Base-by-base conservation (phyloP, 805 yeast species). In the Candida krabiensis region DNA sequence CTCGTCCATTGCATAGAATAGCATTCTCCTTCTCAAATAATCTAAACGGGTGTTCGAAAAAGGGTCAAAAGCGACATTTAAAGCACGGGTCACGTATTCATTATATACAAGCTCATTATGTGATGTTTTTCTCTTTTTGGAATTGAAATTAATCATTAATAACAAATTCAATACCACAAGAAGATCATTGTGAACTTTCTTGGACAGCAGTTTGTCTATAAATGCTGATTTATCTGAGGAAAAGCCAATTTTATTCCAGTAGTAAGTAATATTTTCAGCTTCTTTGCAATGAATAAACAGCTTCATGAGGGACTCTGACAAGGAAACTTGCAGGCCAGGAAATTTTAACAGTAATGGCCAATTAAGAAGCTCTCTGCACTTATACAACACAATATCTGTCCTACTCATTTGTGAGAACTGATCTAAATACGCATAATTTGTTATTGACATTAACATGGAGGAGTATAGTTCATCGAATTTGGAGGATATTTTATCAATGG, bases 391-490 rank as follows among this genome's bases (percentile, higher is more conserved):
- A 11, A 47, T 35, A 17, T 48, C 53, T 12, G 57, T n/a, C 9
- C 48, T 44, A 15, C 41, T 43, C 13, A 44, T 34, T 12, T 43
- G 52, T 3, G 41, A 35, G 12, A 35, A 33, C 8, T 31, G 33
- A 35, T 55, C 58, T 15, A 46, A 47, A 29, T 37, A 49, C 18
- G 45, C 46, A 33, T 49, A 43, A 16, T 43, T 40, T 3, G 45
- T 37, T 3, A 53, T 47, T 0, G 61, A 47, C 2, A 35, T 32
- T 19, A 63, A 40, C 2, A 63, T 38, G 1, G 53, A 45, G 0
- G 61, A 54, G 22, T 55, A 56, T 9, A 62, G 28, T 12, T 52
- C 53, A 37, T 61, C 67, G 21, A 60, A 46, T 29, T 51, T 55
- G 4, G 30, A 19, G 5, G 43, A 35, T 5, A 51, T 37, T 15